A percentile compares a stretch with the other conserved stretches of the same genome.
Evolutionary conservation across 192 early-diverging fungal species (phyloP).

Genomic region (Coemansia sp.): DNA sequence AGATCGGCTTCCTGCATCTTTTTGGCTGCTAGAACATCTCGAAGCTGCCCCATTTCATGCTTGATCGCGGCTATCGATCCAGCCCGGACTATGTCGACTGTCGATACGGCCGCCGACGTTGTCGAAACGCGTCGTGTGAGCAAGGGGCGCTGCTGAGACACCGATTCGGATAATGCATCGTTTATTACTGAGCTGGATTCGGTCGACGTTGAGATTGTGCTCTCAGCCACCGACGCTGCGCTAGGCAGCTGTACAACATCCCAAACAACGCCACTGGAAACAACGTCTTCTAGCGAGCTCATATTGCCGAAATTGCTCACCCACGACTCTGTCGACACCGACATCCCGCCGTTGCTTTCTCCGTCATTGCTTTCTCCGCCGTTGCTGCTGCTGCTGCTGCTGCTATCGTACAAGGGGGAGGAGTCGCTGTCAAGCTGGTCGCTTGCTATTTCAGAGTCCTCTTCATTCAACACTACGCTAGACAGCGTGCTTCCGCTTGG

Average conservation of each 20-base stretch:
- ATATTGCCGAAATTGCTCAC: slow-evolving; percentile 36
- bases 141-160: background rate
- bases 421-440: background rate
- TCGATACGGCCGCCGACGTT: slow-evolving; percentile 7
- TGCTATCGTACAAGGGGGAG: background rate
- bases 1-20: slow-evolving; percentile 18
- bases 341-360: background rate
- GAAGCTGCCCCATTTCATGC: slow-evolving; percentile 40
- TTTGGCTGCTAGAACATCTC: slow-evolving; percentile 26
- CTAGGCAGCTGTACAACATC: slow-evolving; percentile 46
- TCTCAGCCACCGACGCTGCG: slow-evolving; percentile 10
- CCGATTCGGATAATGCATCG: background rate
- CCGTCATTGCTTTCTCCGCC: background rate
- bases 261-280: slow-evolving; percentile 47
- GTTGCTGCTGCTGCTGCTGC: slow-evolving; percentile 7
- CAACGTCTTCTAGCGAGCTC: slow-evolving; percentile 15
- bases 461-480: background rate
- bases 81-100: slow-evolving; percentile 36
- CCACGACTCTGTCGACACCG: slow-evolving; percentile 46
- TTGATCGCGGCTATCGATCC: slow-evolving; percentile 33
- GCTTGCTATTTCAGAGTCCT: background rate
- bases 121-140: slow-evolving; percentile 5
- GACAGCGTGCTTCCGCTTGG: slow-evolving; percentile 3
- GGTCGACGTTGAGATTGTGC: background rate
- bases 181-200: background rate